Evolutionary conservation across 1,284 basidiomycete genomes (phyloP).

Genomic region (Amylostereum areolatum): DNA sequence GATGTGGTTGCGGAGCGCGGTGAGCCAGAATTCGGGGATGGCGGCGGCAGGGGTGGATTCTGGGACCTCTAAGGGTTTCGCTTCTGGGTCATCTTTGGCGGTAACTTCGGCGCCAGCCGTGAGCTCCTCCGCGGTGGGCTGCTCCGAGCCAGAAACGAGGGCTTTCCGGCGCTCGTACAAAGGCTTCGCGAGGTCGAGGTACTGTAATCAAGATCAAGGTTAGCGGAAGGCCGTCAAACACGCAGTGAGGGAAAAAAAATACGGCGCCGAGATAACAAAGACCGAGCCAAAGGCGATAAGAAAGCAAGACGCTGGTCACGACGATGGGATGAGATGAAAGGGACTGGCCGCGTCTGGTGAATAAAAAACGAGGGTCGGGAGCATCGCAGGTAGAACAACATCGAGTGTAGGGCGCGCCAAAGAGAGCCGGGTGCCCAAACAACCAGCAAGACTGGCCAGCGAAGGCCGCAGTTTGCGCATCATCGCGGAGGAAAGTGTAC

Average conservation of each 20-base stretch:
- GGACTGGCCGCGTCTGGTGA: too few species aligned
- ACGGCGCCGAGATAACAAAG: not conserved
- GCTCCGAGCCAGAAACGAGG: conserved; percentile 76
- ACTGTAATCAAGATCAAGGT: conserved; percentile 40
- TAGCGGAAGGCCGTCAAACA: conserved; percentile 6
- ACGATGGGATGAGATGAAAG: too few species aligned
- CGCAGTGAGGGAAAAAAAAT: not conserved
- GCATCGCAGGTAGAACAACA: not conserved
- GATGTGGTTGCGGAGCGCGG: conserved; percentile 88
- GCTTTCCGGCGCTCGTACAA: conserved; percentile 83
- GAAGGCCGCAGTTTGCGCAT: too few species aligned
- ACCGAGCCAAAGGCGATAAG: not conserved
- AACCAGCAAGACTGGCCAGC: too few species aligned
- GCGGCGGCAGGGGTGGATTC: conserved; percentile 38
- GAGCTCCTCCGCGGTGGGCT: conserved; percentile 81
- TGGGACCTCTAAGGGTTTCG: conserved; percentile 44
- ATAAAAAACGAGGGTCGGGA: not conserved
- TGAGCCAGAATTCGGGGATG: conserved; percentile 98
- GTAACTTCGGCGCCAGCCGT: conserved; percentile 71
- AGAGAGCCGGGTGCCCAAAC: too few species aligned
- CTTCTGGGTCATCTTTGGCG: conserved; percentile 62
- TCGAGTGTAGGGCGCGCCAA: not conserved
- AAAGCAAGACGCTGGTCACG: too few species aligned
- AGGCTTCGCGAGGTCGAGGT: conserved; percentile 80
- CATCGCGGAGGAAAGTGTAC: too few species aligned